Conservation (phyloP, 106 monocot species). For the Dendrobium chrysotoxum region DNA sequence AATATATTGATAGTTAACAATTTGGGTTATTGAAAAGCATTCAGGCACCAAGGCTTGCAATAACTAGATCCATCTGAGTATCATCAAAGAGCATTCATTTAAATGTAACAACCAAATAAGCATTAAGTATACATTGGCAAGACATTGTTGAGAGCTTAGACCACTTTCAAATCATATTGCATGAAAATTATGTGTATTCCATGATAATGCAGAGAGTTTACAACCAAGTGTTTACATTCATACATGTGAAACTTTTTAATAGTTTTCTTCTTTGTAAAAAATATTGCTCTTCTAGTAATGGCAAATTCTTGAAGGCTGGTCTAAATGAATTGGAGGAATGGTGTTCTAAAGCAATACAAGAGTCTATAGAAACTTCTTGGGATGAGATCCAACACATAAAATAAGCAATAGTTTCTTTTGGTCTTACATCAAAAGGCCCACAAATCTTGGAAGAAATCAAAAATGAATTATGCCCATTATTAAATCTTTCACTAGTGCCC, state of each 20-base stretch:
- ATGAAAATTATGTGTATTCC: constrained; percentile 62
- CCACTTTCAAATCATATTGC: constrained; percentile 30
- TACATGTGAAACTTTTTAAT: constrained; percentile 93
- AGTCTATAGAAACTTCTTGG: constrained; percentile 82
- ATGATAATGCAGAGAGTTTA: constrained; percentile 77
- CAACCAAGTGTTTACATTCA: constrained; percentile 86
- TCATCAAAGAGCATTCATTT: constrained; percentile 60
- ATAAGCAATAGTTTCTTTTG: constrained; percentile 84
- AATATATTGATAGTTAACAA: too few species aligned
- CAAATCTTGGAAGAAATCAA: constrained; percentile 72
- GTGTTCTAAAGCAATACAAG: constrained; percentile 63
- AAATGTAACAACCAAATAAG: constrained; percentile 64
- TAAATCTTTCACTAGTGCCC: too few species aligned
- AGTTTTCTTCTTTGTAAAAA: constrained; percentile 86
- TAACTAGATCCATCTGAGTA: constrained; percentile 49
- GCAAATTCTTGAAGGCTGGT: constrained; percentile 89
- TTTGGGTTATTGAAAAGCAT: neutral
- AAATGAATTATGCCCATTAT: constrained; percentile 49
- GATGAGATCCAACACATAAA: constrained; percentile 82
- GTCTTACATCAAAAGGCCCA: constrained; percentile 86
- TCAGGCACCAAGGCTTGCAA: constrained; percentile 67
- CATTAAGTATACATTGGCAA: constrained; percentile 80
- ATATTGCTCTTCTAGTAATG: constrained; percentile 97
- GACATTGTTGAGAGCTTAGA: constrained; percentile 79
- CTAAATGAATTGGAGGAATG: constrained; percentile 82